phyloP scores from a whole-genome alignment of 2,329 filamentous ascomycete genomes.

The Didymella keratinophila region DNA sequence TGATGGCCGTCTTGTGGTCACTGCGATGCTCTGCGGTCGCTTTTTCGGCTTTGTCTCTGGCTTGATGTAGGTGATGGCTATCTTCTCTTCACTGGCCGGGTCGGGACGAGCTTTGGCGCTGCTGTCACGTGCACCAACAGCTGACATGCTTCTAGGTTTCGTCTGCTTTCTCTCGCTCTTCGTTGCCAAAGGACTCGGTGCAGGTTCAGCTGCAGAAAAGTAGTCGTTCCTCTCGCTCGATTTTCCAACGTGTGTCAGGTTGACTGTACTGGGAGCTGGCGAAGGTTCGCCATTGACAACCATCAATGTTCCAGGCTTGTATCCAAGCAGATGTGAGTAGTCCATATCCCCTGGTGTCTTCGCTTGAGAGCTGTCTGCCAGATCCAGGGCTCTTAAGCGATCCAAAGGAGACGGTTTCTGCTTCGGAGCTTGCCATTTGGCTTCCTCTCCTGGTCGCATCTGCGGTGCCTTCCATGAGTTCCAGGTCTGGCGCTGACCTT shows the following conservation, averaged over 20 bases:
- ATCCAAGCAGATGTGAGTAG: slow-evolving; percentile 52
- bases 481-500: slow-evolving; percentile 47
- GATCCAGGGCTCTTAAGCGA: slow-evolving; percentile 31
- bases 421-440: slow-evolving; percentile 39
- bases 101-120: background rate
- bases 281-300: slow-evolving; percentile 59
- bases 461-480: slow-evolving; percentile 43
- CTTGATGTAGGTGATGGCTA: slow-evolving; percentile 18
- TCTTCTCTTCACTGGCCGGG: slow-evolving; percentile 16
- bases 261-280: slow-evolving; percentile 51
- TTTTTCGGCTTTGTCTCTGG: slow-evolving; percentile 22
- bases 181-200: slow-evolving; percentile 32
- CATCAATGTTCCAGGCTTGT: slow-evolving; percentile 54
- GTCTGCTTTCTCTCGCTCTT: slow-evolving; percentile 29
- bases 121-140: slow-evolving; percentile 14
- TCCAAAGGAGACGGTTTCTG: slow-evolving; percentile 33
- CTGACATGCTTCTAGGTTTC: slow-evolving; percentile 43
- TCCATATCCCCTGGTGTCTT: slow-evolving; percentile 54
- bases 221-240: slow-evolving; percentile 31
- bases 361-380: slow-evolving; percentile 39
- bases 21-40: slow-evolving; percentile 28
- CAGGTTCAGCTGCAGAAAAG: slow-evolving; percentile 34
- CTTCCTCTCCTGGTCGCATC: slow-evolving; percentile 35
- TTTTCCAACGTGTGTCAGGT: slow-evolving; percentile 7
- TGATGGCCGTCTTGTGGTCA: slow-evolving; percentile 17